phyloP scores from a whole-genome alignment of 805 yeast species.

The Alloascoidea africana region DNA sequence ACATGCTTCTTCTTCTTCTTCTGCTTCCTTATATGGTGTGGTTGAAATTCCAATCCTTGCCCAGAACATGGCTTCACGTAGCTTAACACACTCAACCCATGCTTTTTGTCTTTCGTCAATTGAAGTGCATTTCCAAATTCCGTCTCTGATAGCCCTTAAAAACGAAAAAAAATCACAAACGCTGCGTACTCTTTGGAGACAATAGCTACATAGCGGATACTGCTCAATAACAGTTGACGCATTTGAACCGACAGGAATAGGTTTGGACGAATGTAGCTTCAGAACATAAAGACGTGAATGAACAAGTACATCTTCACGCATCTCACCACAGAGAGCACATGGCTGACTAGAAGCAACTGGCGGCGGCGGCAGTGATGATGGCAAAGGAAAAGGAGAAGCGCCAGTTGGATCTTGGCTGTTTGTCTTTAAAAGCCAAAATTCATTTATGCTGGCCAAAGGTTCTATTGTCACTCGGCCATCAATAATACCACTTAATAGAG shows the following conservation, averaged over 20 bases:
- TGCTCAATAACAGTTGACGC: not conserved
- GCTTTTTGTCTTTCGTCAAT: slow-evolving; percentile 25
- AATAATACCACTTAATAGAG: slow-evolving; percentile 48
- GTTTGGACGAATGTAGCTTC: slow-evolving; percentile 26
- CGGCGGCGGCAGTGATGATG: not conserved
- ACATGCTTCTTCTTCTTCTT: no score
- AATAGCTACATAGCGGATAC: slow-evolving; percentile 69
- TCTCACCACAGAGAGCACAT: slow-evolving; percentile 79
- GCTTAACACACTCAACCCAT: slow-evolving; percentile 49
- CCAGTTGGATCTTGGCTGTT: slow-evolving; percentile 31
- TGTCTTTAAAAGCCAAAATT: slow-evolving; percentile 30
- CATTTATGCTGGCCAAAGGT: slow-evolving; percentile 77
- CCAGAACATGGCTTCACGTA: slow-evolving; percentile 71
- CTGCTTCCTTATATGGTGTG: no score
- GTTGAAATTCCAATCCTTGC: slow-evolving; percentile 55
- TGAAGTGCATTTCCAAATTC: slow-evolving; percentile 43
- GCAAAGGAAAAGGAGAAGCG: not conserved
- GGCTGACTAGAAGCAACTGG: slow-evolving; percentile 46
- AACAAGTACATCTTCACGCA: slow-evolving; percentile 49
- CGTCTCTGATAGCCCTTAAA: slow-evolving; percentile 44
- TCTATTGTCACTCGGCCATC: slow-evolving; percentile 77
- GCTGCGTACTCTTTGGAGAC: slow-evolving; percentile 65
- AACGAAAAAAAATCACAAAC: slow-evolving; percentile 75
- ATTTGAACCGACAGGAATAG: slow-evolving; percentile 2
- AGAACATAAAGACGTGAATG: slow-evolving; percentile 68